Conservation (phyloP, 805 yeast genomes). For the Millerozyma miso region DNA sequence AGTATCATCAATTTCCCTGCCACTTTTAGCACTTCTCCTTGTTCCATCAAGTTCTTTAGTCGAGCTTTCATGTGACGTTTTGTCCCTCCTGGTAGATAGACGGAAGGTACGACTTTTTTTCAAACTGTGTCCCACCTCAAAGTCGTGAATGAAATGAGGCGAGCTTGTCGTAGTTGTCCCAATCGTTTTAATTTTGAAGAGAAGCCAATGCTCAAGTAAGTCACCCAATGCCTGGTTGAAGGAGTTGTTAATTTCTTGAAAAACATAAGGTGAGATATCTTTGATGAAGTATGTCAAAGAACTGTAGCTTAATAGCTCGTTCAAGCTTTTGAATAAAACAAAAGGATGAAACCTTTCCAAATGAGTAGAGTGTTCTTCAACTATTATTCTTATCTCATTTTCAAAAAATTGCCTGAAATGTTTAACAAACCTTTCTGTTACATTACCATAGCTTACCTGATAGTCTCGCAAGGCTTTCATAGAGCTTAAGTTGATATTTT, state of each 20-base stretch:
- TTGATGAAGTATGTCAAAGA: conserved; percentile 47
- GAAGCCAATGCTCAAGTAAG: conserved; percentile 24
- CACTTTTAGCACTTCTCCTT: conserved; percentile 5
- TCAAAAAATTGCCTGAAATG: conserved; percentile 39
- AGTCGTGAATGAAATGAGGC: conserved; percentile 8
- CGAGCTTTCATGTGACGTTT: conserved; percentile 1
- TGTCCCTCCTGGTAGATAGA: conserved; percentile 26
- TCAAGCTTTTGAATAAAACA: conserved; percentile 21
- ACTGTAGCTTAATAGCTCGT: conserved; percentile 24
- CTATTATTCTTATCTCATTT: conserved; percentile 32
- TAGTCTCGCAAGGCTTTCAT: conserved; percentile 74
- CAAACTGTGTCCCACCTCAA: conserved; percentile 10
- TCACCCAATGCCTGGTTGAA: conserved; percentile 28
- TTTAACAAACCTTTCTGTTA: conserved; percentile 46
- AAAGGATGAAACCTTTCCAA: conserved; percentile 19
- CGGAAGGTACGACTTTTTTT: conserved; percentile 29
- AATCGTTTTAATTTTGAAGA: conserved; percentile 16
- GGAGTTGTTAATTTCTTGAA: conserved; percentile 41
- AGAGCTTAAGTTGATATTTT: conserved; percentile 45
- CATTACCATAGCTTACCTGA: conserved; percentile 53
- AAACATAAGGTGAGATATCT: conserved; percentile 48
- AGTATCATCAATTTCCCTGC: conserved; percentile 29
- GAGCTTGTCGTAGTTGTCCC: conserved; percentile 12
- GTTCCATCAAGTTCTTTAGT: conserved; percentile 4
- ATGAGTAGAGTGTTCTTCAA: conserved; percentile 34